Percentiles rank a stretch among this genome's conserved stretches.
These are phyloP conservation scores for Silybum marianum DNA, from an alignment of 129 eudicot species.

Conservation along the genomic window DNA sequence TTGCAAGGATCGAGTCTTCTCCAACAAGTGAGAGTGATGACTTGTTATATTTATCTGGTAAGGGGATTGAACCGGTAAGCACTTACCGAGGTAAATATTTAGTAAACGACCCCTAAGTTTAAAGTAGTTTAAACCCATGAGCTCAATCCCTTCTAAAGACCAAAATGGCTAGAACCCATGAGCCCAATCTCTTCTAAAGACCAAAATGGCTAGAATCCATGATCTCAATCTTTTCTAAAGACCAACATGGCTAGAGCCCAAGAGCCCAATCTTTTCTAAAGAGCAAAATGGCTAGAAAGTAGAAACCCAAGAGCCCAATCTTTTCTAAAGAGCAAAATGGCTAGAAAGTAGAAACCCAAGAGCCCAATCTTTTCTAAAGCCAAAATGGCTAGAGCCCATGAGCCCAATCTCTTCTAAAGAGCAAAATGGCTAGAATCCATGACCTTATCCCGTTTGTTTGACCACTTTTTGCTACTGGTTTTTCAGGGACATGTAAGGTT, in stretches of 20 bases:
- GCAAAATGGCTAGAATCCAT: neutral
- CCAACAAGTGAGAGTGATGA: no score
- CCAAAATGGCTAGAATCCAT: neutral
- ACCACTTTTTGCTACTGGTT: conserved; percentile 18
- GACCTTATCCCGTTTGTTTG: neutral
- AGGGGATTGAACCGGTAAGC: no score
- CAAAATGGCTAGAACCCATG: neutral
- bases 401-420: neutral
- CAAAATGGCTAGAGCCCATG: conserved; percentile 1
- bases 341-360: neutral
- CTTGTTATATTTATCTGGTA: no score
- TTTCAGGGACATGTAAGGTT: neutral
- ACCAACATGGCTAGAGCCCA: neutral
- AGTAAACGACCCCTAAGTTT: no score
- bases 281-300: neutral
- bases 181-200: neutral
- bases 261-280: neutral
- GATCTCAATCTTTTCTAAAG: neutral
- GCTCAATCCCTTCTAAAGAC: neutral
- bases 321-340: no score
- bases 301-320: neutral
- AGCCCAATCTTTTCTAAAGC: neutral
- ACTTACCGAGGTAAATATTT: no score
- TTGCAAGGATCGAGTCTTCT: no score
- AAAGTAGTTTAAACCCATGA: neutral